Percentiles rank a stretch among this genome's conserved stretches.
phyloP scores from a whole-genome alignment of 768 basidiomycete species.

The Hemileccinum impolitum region DNA sequence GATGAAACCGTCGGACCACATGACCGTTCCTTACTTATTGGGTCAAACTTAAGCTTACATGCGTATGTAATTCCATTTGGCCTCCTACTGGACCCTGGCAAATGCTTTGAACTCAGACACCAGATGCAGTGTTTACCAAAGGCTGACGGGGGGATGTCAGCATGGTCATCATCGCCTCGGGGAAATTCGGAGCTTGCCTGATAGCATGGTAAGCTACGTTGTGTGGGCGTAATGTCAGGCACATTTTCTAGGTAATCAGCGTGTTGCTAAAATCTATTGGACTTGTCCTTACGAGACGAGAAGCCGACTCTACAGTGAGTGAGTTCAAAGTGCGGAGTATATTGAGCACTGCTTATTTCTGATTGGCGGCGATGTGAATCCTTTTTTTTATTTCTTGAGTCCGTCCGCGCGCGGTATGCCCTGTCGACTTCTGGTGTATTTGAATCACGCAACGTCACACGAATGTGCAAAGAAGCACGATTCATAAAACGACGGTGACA shows the following conservation, averaged over 20 bases:
- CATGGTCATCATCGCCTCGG: slow-evolving; percentile 5
- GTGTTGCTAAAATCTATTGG: not conserved
- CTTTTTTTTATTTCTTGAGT: not conserved
- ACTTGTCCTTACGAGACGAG: not conserved
- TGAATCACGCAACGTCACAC: slow-evolving; percentile 2
- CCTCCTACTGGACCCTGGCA: not conserved
- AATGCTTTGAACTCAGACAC: slow-evolving; percentile 19
- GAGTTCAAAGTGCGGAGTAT: too few relatives aligned
- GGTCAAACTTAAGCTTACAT: slow-evolving; percentile 23
- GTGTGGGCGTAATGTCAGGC: not conserved
- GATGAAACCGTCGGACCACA: not conserved
- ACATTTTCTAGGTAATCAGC: slow-evolving; percentile 1
- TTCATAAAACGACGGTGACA: slow-evolving; percentile 8
- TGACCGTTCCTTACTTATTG: slow-evolving; percentile 1
- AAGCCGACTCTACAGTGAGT: not conserved
- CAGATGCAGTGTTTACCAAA: slow-evolving; percentile 5
- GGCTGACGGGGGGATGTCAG: slow-evolving; percentile 8
- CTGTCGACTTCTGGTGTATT: slow-evolving; percentile 1
- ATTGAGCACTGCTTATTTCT: too few relatives aligned
- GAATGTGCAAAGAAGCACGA: not conserved
- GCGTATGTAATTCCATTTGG: slow-evolving; percentile 21
- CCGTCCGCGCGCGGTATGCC: slow-evolving; percentile 1
- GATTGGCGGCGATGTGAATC: not conserved
- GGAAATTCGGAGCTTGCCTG: not conserved
- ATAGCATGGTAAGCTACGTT: not conserved